phyloP scores from a whole-genome alignment of 331 rosid genomes.

The Erythrophleum ivorense region DNA sequence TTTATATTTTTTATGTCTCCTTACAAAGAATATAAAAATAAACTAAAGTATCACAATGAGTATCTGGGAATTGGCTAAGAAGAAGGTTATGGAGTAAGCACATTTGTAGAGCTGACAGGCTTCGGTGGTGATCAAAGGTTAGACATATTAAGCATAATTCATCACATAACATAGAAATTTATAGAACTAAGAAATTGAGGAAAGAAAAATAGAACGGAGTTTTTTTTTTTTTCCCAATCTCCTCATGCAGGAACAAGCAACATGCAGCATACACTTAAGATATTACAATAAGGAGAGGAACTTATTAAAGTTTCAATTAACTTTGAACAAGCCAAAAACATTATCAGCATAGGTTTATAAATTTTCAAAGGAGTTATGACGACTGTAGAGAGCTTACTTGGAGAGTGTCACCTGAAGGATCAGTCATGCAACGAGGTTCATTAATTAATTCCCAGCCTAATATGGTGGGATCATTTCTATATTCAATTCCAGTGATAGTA shows the following conservation, averaged over 20 bases:
- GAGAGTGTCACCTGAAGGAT: constrained; percentile 97
- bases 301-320: constrained; percentile 2
- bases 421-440: constrained; percentile 93
- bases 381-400: constrained; percentile 70
- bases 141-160: constrained; percentile 13
- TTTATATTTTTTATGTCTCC: background rate
- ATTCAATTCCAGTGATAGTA: constrained; percentile 86
- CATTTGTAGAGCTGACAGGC: background rate
- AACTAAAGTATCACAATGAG: background rate
- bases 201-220: background rate
- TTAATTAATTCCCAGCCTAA: constrained; percentile 97
- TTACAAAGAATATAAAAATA: background rate
- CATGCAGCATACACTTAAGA: background rate
- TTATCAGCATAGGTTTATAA: background rate
- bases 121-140: background rate
- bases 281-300: background rate
- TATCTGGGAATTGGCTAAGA: background rate
- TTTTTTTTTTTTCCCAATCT: background rate
- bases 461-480: constrained; percentile 89
- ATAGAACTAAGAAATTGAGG: constrained; percentile 6
- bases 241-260: constrained; percentile 1
- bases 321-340: constrained; percentile 12
- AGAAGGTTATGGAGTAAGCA: background rate
- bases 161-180: constrained; percentile 7
- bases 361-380: constrained; percentile 28